These are phyloP conservation scores for Porpolomopsis calyptriformis DNA, from an alignment of 768 basidiomycete species.

Conservation along the genomic window DNA sequence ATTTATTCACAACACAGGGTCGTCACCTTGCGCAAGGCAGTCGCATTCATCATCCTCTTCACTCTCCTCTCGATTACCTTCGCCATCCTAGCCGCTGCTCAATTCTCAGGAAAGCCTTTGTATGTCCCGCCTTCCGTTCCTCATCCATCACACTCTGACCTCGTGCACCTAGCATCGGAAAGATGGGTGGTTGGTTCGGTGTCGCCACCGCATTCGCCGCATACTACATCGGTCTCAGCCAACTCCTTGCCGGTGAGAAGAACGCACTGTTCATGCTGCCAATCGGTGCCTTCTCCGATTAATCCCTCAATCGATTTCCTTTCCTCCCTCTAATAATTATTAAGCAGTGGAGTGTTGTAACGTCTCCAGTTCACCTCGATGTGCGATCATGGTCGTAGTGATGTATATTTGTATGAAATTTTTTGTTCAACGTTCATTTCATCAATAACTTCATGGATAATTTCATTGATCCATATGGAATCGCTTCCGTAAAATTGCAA, in stretches of 20 bases:
- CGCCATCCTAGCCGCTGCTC: slow-evolving; percentile 29
- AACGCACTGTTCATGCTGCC: slow-evolving; percentile 29
- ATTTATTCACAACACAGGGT: too few relatives aligned
- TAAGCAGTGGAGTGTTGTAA: too few relatives aligned
- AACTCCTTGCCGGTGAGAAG: slow-evolving; percentile 33
- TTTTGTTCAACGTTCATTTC: too few relatives aligned
- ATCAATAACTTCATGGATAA: too few relatives aligned
- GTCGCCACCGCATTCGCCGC: slow-evolving; percentile 37
- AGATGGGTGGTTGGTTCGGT: slow-evolving; percentile 36
- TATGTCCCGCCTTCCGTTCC: slow-evolving; percentile 13
- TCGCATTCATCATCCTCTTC: slow-evolving; percentile 32
- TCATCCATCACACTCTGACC: slow-evolving; percentile 1
- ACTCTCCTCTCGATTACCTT: slow-evolving; percentile 33
- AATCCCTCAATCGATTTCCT: too few relatives aligned
- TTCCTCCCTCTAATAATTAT: too few relatives aligned
- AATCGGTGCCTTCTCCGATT: slow-evolving; percentile 19
- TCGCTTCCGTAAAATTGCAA: too few relatives aligned
- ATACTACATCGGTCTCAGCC: slow-evolving; percentile 36
- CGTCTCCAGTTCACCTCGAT: too few relatives aligned
- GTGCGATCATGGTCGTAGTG: too few relatives aligned
- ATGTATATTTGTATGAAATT: too few relatives aligned
- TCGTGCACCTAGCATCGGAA: slow-evolving; percentile 20
- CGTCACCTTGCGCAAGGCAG: slow-evolving; percentile 28
- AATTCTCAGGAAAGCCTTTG: slow-evolving; percentile 22
- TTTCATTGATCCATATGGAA: too few relatives aligned